Evolutionary conservation across 1,139 yeast genomes (phyloP), one percentile per base, ranked within the genome.

Genomic region (Waltiozyma solani): DNA sequence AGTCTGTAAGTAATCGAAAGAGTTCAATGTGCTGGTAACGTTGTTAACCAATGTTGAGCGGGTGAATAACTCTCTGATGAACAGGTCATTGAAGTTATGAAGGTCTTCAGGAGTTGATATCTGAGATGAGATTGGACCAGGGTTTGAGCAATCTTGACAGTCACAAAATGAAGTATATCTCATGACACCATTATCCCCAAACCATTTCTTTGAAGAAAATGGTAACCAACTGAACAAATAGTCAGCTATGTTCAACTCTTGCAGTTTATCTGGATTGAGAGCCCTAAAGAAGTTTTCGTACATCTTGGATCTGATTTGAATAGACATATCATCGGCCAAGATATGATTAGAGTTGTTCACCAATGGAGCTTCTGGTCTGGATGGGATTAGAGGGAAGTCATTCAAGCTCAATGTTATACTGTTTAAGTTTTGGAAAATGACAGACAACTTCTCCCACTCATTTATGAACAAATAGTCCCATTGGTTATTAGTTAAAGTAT

Each of bases 171-270:
- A n/a, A n/a, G n/a, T n/a, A n/a, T n/a, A n/a, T n/a, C n/a, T n/a
- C n/a, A n/a, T n/a, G n/a, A n/a, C n/a, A n/a, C n/a, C n/a, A n/a
- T 45, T 44, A 22, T 44, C 41, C 26, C 41, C 37, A 12, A 51
- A 38, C 26, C 46, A 44, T 14, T 35, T 33, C 29, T 50, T 50
- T 34, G 45, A 46, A 37, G 45, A 46, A 35, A 50, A 51, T 14
- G 50, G 52, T n/a, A 49, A 41, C 57, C 57, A 54, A 35, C 49
- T 54, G 39, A 53, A 51, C 37, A 54, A 53, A 41, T 44, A 54
- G 37, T 54, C 59, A 13, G 56, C 42, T 5, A 44, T 41, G 14
- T 41, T 32, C 45, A 37, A 41, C 43, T 3, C 45, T 39, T 13
- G 49, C 27, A 23, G 42, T 35, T 39, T 47, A 36, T 41, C 46